Evolutionary conservation across 2,329 filamentous ascomycete species (phyloP).

Genomic region (Pseudogymnoascus sp.): DNA sequence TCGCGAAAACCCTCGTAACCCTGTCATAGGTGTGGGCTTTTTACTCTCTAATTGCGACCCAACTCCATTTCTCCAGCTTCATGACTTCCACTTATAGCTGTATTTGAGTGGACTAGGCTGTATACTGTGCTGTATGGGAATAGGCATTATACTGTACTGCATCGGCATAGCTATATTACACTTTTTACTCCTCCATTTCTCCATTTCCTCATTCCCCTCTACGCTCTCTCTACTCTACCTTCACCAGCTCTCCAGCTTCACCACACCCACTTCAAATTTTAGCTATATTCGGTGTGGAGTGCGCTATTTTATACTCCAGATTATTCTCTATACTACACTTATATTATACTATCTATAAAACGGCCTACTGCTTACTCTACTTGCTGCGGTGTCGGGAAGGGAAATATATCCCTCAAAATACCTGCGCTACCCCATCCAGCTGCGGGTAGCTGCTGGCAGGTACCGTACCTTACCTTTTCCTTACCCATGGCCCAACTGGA

Average conservation of each 20-base stretch:
- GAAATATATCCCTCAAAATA: constrained; percentile 1
- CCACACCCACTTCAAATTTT: not conserved
- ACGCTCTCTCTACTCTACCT: too few species aligned
- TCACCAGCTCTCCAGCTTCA: not conserved
- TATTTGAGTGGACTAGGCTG: not conserved
- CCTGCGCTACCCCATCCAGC: not conserved
- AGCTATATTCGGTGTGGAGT: not conserved
- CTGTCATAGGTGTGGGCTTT: too few species aligned
- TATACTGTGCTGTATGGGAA: not conserved
- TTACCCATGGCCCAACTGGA: not conserved
- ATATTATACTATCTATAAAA: not conserved
- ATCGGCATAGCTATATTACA: not conserved
- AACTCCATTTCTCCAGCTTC: not conserved
- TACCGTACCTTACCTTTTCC: not conserved
- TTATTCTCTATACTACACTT: not conserved
- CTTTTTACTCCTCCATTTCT: not conserved
- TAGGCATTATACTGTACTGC: too few species aligned
- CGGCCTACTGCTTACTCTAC: not conserved
- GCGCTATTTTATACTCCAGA: not conserved
- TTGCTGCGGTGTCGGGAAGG: not conserved
- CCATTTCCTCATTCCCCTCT: not conserved
- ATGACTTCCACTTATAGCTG: not conserved
- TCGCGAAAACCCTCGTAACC: not conserved
- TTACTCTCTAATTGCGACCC: not conserved
- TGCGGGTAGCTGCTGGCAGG: not conserved